phyloP scores from a whole-genome alignment of 108 stramenopile species.

The Cylindrotheca fusiformis region DNA sequence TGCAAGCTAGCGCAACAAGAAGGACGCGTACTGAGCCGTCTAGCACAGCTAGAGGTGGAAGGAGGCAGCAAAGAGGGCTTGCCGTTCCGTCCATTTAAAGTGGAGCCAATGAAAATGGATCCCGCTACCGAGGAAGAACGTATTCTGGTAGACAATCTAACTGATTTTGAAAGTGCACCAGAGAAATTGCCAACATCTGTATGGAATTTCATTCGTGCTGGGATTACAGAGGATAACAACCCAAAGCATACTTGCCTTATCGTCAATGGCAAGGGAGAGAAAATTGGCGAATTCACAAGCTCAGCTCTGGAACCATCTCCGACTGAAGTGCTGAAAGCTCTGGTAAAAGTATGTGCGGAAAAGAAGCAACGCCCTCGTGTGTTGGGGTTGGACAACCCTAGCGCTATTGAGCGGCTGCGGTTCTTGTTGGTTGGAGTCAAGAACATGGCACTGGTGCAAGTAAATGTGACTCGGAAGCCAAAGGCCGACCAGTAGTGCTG shows the following conservation, averaged over 20 bases:
- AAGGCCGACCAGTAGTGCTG: too few species aligned
- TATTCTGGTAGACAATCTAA: not conserved
- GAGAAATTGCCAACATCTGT: not conserved
- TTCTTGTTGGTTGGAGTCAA: not conserved
- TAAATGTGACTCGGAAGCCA: not conserved
- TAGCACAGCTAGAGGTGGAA: constrained; percentile 2
- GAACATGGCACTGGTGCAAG: not conserved
- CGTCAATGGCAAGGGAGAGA: not conserved
- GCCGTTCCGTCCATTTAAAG: not conserved
- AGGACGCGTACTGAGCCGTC: constrained; percentile 2
- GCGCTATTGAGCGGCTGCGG: not conserved
- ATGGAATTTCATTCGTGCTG: constrained; percentile 13
- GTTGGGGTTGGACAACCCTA: not conserved
- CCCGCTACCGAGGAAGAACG: constrained; percentile 13
- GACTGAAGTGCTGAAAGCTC: not conserved
- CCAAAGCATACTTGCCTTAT: not conserved
- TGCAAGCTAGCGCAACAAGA: not conserved
- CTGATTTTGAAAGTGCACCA: not conserved
- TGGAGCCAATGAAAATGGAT: not conserved
- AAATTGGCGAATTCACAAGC: not conserved
- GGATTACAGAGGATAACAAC: not conserved
- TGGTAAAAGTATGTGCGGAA: not conserved
- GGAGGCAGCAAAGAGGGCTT: constrained; percentile 7
- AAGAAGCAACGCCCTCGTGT: not conserved
- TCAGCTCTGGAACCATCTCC: not conserved